Evolutionary conservation across 352 stramenopile genomes (phyloP).

Genomic region (Phytopythium mirpurense): DNA sequence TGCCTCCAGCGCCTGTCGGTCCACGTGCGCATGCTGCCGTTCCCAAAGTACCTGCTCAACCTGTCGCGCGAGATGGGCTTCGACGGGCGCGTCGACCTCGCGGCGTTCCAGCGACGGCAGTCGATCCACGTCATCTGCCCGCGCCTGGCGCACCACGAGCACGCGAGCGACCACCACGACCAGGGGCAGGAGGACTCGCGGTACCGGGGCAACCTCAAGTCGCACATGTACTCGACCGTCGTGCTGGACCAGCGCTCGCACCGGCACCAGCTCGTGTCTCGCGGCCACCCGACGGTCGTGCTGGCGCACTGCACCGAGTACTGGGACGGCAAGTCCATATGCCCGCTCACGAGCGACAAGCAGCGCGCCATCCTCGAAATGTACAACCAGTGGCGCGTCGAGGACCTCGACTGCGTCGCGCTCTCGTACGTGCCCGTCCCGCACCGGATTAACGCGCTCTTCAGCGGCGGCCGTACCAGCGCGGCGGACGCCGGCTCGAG

Average conservation of each 20-base stretch:
- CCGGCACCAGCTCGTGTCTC: conserved; percentile 71
- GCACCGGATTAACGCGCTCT: conserved; percentile 63
- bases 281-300: conserved; percentile 68
- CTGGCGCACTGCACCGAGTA: conserved; percentile 79
- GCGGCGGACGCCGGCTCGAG: conserved; percentile 3
- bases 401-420: conserved; percentile 81
- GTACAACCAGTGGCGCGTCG: conserved; percentile 87
- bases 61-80: conserved; percentile 83
- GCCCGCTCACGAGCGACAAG: conserved; percentile 74
- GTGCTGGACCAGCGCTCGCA: conserved; percentile 80
- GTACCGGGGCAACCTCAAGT: conserved; percentile 81
- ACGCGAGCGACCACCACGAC: conserved; percentile 82
- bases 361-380: conserved; percentile 78
- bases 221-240: conserved; percentile 81
- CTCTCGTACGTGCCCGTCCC: conserved; percentile 79
- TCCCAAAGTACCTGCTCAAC: conserved; percentile 75
- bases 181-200: conserved; percentile 81
- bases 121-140: conserved; percentile 82
- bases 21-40: conserved; percentile 82
- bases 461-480: conserved; percentile 17
- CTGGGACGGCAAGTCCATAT: conserved; percentile 87
- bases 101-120: conserved; percentile 57
- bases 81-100: conserved; percentile 53
- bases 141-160: conserved; percentile 72
- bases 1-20: conserved; percentile 78